Evolutionary conservation across 495 filamentous ascomycete genomes (phyloP).

Genomic region (Podospora comata): DNA sequence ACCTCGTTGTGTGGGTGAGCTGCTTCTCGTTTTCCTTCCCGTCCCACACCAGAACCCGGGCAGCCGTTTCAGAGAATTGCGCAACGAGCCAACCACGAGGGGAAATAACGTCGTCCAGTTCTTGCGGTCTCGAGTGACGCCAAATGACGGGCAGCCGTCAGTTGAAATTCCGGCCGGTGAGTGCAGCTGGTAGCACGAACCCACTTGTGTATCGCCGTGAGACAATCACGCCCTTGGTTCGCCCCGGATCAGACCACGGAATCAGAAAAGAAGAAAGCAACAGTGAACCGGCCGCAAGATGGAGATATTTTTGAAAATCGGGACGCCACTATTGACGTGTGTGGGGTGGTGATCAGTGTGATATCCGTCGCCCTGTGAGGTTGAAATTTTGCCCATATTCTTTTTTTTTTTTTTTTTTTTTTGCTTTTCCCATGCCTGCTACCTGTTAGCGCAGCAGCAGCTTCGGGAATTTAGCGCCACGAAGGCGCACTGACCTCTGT

Average conservation of each 20-base stretch:
- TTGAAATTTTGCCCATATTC: slow-evolving; percentile 9
- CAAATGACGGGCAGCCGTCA: slow-evolving; percentile 9
- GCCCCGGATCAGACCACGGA: slow-evolving; percentile 9
- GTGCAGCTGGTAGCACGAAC: slow-evolving; percentile 9
- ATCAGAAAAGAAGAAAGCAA: background rate
- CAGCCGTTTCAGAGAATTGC: slow-evolving; percentile 1
- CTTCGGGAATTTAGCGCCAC: slow-evolving; percentile 14
- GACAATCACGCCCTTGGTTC: slow-evolving; percentile 8
- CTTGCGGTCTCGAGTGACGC: background rate
- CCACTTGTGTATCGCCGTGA: slow-evolving; percentile 13
- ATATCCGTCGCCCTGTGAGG: background rate
- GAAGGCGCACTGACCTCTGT: slow-evolving; percentile 14
- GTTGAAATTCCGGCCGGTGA: slow-evolving; percentile 10
- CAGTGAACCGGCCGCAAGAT: background rate
- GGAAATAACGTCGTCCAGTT: background rate
- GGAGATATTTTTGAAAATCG: background rate
- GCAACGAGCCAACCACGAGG: slow-evolving; percentile 5
- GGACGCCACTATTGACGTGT: background rate
- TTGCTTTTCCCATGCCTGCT: slow-evolving; percentile 2
- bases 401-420: background rate
- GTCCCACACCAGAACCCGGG: background rate
- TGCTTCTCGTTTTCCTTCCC: background rate
- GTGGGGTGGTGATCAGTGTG: background rate
- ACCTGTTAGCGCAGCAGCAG: no score
- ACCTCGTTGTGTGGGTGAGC: background rate